Evolutionary conservation across 2,329 filamentous ascomycete species (phyloP), one percentile per base, ranked within the genome.

Genomic region (Aspergillus persii): DNA sequence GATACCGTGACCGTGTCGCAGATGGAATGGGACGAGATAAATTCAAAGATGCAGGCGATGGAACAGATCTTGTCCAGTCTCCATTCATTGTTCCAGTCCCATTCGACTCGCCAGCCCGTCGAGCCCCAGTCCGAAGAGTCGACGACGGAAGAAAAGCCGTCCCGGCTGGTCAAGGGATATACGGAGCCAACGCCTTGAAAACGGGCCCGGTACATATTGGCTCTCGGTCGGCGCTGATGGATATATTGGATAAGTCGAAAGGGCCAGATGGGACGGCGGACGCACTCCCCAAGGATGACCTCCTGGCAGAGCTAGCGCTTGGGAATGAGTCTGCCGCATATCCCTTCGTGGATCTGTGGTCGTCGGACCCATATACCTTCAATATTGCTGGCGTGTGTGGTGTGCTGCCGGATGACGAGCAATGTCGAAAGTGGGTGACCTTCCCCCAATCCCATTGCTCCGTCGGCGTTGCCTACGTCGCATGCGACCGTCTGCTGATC

Each of bases 341-440:
- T 63, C 84, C 84, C 2, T 86, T 86, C 62, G 83, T 86, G 23
- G 84, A 86, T 66, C 75, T 86, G 8, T 86, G 84, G 83, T 84
- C 84, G n/a, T 84, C 83, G 2, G 83, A 86, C 63, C 83, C 81
- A 3, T 83, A 79, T 4, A 77, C 83, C 27, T 77, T 81, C 55
- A 80, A 84, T 65, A 81, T 84, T 8, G 79, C 77, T 39, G 83
- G 84, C 56, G 76, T 86, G 4, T 82, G 82, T 46, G 82, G 80
- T 62, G 81, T 83, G 6, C 69, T 86, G 29, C 84, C 84, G 0
- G 80, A 78, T 58, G 84, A 86, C 64, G 75, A 75, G 9, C 79
- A 85, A 67, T 83, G 83, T 59, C 56, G 63, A 47, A 66, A 63
- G 69, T 73, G 55, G 65, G 70, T 62, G 8, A 30, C 26, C 47